Percentiles rank a stretch among this genome's conserved stretches.
phyloP scores from a whole-genome alignment of 805 yeast genomes.

The Candida nitratophila region DNA sequence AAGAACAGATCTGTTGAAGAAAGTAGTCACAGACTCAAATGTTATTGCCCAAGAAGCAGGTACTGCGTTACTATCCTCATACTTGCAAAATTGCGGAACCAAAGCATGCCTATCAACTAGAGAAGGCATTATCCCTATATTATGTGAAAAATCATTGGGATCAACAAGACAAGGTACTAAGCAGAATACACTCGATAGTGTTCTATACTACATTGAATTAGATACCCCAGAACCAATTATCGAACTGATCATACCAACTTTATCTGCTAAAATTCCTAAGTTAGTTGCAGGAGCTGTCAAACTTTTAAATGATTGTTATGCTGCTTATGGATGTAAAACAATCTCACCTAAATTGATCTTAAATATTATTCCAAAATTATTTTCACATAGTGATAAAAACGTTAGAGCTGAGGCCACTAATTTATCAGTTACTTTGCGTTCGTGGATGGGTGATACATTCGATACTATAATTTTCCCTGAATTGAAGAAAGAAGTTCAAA shows the following conservation, averaged over 20 bases:
- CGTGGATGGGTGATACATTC: conserved; percentile 65
- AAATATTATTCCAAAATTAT: conserved; percentile 55
- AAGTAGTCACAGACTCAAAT: conserved; percentile 67
- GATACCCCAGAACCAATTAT: conserved; percentile 60
- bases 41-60: conserved; percentile 92
- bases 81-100: conserved; percentile 51
- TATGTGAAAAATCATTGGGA: conserved; percentile 78
- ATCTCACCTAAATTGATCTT: conserved; percentile 53
- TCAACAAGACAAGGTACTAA: conserved; percentile 74
- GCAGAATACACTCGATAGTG: conserved; percentile 52
- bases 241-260: conserved; percentile 57
- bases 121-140: conserved; percentile 33
- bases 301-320: conserved; percentile 49
- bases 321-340: conserved; percentile 56
- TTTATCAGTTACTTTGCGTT: conserved; percentile 60
- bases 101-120: conserved; percentile 34
- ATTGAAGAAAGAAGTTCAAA: conserved; percentile 80
- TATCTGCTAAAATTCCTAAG: conserved; percentile 66
- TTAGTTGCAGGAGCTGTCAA: conserved; percentile 60
- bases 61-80: conserved; percentile 44
- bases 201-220: conserved; percentile 57
- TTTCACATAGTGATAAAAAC: conserved; percentile 78
- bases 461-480: conserved; percentile 55
- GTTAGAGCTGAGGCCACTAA: conserved; percentile 75
- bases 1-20: conserved; percentile 49